phyloP scores from a whole-genome alignment of 805 yeast species.

The Spathaspora boniae region DNA sequence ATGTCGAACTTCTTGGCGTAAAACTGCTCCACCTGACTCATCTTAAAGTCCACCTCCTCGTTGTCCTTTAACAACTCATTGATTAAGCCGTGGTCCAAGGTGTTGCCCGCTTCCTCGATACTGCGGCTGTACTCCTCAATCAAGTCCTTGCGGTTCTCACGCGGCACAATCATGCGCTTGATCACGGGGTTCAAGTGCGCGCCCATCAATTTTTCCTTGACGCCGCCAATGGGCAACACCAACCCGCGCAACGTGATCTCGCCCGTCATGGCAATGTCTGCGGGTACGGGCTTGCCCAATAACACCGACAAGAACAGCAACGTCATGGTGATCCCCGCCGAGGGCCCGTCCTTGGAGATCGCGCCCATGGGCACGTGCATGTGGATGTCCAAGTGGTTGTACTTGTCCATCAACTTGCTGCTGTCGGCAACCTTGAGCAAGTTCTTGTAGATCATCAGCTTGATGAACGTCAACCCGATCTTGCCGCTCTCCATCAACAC shows the following conservation, averaged over 20 bases:
- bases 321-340: slow-evolving; percentile 50
- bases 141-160: slow-evolving; percentile 66
- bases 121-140: slow-evolving; percentile 49
- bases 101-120: slow-evolving; percentile 27
- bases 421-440: slow-evolving; percentile 28
- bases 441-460: slow-evolving; percentile 44
- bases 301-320: slow-evolving; percentile 43
- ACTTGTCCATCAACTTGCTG: slow-evolving; percentile 35
- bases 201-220: slow-evolving; percentile 72
- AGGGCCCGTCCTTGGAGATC: slow-evolving; percentile 45
- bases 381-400: slow-evolving; percentile 55
- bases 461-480: slow-evolving; percentile 72
- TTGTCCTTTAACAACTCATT: slow-evolving; percentile 37
- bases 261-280: slow-evolving; percentile 77
- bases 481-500: slow-evolving; percentile 79
- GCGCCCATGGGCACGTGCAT: slow-evolving; percentile 50
- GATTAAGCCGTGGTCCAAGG: slow-evolving; percentile 18
- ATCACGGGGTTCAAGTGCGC: slow-evolving; percentile 60
- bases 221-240: slow-evolving; percentile 79
- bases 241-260: slow-evolving; percentile 78
- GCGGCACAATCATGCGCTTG: slow-evolving; percentile 62
- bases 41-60: slow-evolving; percentile 25
- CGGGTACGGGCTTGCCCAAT: slow-evolving; percentile 41
- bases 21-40: slow-evolving; percentile 43
- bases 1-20: slow-evolving; percentile 54